Evolutionary conservation across 2,329 filamentous ascomycete species (phyloP).

Genomic region (Xylariaceae sp.): DNA sequence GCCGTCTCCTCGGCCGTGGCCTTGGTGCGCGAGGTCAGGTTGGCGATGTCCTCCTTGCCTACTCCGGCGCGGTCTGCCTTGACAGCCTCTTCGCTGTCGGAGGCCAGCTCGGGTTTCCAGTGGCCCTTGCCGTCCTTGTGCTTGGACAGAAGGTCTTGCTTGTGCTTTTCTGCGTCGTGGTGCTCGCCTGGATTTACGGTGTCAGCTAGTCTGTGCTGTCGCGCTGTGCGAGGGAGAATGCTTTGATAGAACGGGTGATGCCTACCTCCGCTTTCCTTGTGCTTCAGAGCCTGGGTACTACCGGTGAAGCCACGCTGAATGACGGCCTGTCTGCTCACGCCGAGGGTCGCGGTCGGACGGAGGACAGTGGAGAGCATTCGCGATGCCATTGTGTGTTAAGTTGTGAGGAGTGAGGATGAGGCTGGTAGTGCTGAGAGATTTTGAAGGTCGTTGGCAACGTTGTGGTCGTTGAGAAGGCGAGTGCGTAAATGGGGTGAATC

Average conservation of each 20-base stretch:
- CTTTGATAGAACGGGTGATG: background rate
- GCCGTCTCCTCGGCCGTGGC: constrained; percentile 44
- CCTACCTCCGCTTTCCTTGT: constrained; percentile 28
- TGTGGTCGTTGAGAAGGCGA: background rate
- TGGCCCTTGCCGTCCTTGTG: constrained; percentile 65
- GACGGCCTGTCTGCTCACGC: constrained; percentile 23
- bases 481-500: too few relatives aligned
- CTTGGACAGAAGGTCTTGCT: constrained; percentile 60
- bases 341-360: constrained; percentile 22
- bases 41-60: constrained; percentile 36
- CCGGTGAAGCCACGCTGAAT: constrained; percentile 22
- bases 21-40: constrained; percentile 59
- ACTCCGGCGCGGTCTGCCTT: constrained; percentile 57
- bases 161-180: constrained; percentile 50
- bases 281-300: constrained; percentile 20
- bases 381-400: constrained; percentile 28
- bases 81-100: constrained; percentile 74
- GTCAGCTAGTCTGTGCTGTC: constrained; percentile 18
- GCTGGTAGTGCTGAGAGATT: background rate
- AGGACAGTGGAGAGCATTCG: constrained; percentile 23
- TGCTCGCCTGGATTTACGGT: constrained; percentile 31
- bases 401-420: background rate
- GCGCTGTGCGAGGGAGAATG: background rate
- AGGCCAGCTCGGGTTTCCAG: constrained; percentile 76
- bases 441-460: background rate